Percentiles rank a stretch among this genome's conserved stretches.
Evolutionary conservation across 805 yeast species (phyloP).

Genomic region (Lipomyces mesembrius): DNA sequence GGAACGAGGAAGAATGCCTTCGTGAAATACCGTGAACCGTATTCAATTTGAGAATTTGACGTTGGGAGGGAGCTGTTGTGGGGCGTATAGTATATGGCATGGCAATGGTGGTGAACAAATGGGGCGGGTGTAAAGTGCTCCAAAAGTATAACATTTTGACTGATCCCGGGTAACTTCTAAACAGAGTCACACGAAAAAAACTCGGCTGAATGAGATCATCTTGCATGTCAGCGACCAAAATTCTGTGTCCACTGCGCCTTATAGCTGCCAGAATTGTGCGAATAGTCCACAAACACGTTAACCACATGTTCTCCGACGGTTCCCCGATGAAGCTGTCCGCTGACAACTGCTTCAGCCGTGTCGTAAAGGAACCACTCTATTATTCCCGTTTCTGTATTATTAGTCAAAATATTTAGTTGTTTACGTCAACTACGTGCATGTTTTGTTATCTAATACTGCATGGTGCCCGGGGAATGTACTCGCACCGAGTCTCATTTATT

Average conservation of each 20-base stretch:
- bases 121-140: not conserved
- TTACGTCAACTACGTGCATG: no score
- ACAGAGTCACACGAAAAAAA: constrained; percentile 2
- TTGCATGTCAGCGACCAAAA: constrained; percentile 1
- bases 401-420: not conserved
- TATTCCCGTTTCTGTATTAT: not conserved
- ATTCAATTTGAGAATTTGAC: not conserved
- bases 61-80: not conserved
- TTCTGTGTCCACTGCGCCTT: not conserved
- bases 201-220: not conserved
- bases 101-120: not conserved
- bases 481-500: no score
- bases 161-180: not conserved
- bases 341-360: no score
- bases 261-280: not conserved
- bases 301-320: not conserved
- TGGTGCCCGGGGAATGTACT: no score
- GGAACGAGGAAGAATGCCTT: not conserved
- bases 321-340: not conserved
- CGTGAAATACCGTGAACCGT: no score
- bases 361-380: no score
- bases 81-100: not conserved
- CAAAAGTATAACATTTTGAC: not conserved
- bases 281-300: not conserved
- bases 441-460: no score